A percentile compares a stretch with the other conserved stretches of the same genome.
Conservation (phyloP, 2,329 filamentous ascomycete species). For the Trichoderma semiorbis region DNA sequence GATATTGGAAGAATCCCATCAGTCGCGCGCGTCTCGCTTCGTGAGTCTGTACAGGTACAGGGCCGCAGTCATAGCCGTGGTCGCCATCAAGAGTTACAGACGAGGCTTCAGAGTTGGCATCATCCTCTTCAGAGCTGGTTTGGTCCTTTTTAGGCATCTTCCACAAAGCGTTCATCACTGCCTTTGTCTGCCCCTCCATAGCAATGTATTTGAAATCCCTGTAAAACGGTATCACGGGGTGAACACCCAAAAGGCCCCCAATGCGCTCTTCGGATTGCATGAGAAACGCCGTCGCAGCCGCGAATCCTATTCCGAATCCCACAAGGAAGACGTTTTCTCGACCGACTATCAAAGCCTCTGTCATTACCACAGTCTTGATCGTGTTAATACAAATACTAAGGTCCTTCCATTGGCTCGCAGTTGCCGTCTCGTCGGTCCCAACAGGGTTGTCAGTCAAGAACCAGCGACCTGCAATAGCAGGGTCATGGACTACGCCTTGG, state of each 20-base stretch:
- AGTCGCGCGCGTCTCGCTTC: neutral
- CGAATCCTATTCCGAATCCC: neutral
- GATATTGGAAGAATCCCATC: neutral
- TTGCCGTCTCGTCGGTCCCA: neutral
- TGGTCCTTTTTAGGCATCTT: neutral
- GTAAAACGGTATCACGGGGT: neutral
- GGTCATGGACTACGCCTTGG: neutral
- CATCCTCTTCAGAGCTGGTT: neutral
- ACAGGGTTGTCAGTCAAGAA: neutral
- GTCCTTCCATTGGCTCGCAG: neutral
- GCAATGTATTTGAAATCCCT: neutral
- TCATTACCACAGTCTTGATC: neutral
- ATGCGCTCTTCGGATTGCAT: neutral
- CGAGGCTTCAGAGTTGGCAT: neutral
- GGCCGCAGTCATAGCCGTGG: neutral
- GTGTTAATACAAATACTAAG: neutral
- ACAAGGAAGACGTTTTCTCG: neutral
- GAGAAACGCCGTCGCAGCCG: neutral
- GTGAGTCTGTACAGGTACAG: neutral
- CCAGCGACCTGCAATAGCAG: neutral
- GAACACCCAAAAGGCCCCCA: neutral
- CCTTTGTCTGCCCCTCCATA: neutral
- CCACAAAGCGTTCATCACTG: neutral
- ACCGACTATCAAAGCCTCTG: neutral
- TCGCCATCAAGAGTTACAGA: neutral